Conservation (phyloP, 140 eudicot genomes). For the Artemisia princeps region DNA sequence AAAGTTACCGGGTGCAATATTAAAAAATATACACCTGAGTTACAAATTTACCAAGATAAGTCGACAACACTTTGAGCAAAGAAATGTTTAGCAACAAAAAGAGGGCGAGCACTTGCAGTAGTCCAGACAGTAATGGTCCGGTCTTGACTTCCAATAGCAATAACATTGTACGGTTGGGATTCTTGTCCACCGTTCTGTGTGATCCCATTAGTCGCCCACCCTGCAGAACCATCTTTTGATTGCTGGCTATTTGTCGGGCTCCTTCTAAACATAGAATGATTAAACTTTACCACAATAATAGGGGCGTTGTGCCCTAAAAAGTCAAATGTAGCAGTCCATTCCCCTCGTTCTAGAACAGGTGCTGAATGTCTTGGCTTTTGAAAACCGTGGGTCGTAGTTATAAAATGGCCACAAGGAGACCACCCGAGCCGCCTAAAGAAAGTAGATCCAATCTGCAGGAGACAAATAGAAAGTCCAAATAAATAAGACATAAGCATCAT, state of each 20-base stretch:
- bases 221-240: slow-evolving; percentile 47
- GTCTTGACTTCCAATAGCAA: slow-evolving; percentile 98
- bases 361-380: slow-evolving; percentile 99
- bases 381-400: slow-evolving; percentile 92
- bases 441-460: slow-evolving; percentile 85
- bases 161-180: slow-evolving; percentile 77
- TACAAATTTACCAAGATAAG: slow-evolving; percentile 16
- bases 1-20: no score
- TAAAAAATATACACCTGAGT: no score
- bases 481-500: not conserved
- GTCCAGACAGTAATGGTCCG: slow-evolving; percentile 99
- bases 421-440: slow-evolving; percentile 98
- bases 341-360: slow-evolving; percentile 96
- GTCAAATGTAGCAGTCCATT: slow-evolving; percentile 97
- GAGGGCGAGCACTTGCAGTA: slow-evolving; percentile 96
- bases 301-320: slow-evolving; percentile 98
- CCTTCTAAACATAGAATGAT: slow-evolving; percentile 83
- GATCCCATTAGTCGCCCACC: slow-evolving; percentile 80
- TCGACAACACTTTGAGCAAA: slow-evolving; percentile 92
- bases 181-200: slow-evolving; percentile 69
- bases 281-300: slow-evolving; percentile 84
- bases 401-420: slow-evolving; percentile 99
- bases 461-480: not conserved
- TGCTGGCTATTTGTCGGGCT: slow-evolving; percentile 43
- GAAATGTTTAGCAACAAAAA: slow-evolving; percentile 92